Evolutionary conservation across 2,329 filamentous ascomycete genomes (phyloP).

Genomic region (Nigrospora oryzae): DNA sequence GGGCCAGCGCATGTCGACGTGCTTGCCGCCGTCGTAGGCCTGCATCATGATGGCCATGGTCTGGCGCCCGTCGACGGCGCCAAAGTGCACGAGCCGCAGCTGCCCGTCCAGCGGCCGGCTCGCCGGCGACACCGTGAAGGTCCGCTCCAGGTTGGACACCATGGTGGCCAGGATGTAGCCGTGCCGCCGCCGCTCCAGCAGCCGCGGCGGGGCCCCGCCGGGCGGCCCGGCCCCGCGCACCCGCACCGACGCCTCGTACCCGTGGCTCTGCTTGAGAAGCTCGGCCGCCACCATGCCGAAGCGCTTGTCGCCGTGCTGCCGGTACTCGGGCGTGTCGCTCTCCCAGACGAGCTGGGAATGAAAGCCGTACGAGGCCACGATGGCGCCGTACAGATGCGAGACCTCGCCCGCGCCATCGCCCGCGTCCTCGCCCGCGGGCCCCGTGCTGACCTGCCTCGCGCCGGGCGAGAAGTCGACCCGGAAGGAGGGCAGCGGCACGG

Average conservation of each 20-base stretch:
- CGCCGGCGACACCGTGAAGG: conserved; percentile 72
- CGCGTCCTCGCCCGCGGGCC: background rate
- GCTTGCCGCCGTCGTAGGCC: conserved; percentile 49
- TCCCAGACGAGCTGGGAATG: conserved; percentile 86
- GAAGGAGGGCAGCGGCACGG: conserved; percentile 53
- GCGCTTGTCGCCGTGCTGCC: conserved; percentile 65
- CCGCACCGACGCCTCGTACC: conserved; percentile 36
- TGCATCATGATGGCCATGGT: conserved; percentile 71
- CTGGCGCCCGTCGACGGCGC: conserved; percentile 51
- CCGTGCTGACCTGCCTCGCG: conserved; percentile 36
- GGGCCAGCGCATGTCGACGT: conserved; percentile 42
- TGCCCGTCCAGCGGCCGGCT: conserved; percentile 62
- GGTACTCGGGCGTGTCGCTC: conserved; percentile 76
- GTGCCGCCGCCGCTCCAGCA: conserved; percentile 40
- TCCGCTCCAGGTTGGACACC: conserved; percentile 73
- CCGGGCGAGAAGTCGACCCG: conserved; percentile 51
- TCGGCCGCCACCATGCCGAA: conserved; percentile 81
- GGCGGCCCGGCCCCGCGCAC: conserved; percentile 10
- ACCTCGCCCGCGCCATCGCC: conserved; percentile 10
- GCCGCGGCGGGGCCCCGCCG: conserved; percentile 3
- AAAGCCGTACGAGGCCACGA: conserved; percentile 85
- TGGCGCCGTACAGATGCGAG: conserved; percentile 56
- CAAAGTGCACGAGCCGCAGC: conserved; percentile 69
- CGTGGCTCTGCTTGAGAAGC: conserved; percentile 50
- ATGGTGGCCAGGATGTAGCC: conserved; percentile 70